phyloP scores from a whole-genome alignment of 768 basidiomycete genomes.

The Hebeloma cylindrosporum region DNA sequence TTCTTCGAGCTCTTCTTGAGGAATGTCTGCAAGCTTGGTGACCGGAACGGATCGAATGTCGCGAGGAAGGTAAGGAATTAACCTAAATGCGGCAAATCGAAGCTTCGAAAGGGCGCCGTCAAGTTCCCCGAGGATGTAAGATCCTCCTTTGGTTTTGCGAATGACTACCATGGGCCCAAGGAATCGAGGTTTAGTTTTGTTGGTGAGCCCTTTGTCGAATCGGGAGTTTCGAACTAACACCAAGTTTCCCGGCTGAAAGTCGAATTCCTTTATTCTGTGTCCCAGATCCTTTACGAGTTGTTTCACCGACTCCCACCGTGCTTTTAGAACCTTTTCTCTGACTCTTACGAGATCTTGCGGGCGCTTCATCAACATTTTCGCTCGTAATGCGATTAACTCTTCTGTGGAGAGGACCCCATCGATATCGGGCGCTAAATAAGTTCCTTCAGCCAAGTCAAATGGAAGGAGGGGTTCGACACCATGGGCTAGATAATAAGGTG shows the following conservation, averaged over 20 bases:
- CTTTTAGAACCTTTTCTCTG: slow-evolving; percentile 4
- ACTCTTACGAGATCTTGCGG: slow-evolving; percentile 10
- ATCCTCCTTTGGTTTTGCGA: slow-evolving; percentile 24
- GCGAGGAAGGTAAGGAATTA: slow-evolving; percentile 28
- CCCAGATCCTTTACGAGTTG: slow-evolving; percentile 25
- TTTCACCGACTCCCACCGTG: slow-evolving; percentile 22
- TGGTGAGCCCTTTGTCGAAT: slow-evolving; percentile 27
- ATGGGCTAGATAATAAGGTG: slow-evolving; percentile 34
- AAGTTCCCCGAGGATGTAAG: slow-evolving; percentile 31
- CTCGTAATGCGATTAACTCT: slow-evolving; percentile 14
- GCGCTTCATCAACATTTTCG: slow-evolving; percentile 15
- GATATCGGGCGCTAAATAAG: slow-evolving; percentile 9
- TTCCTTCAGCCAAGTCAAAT: slow-evolving; percentile 18
- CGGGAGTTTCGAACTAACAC: slow-evolving; percentile 36
- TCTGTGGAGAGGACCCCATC: slow-evolving; percentile 3
- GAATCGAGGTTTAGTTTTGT: slow-evolving; percentile 35
- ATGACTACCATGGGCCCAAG: slow-evolving; percentile 39
- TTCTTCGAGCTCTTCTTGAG: not conserved
- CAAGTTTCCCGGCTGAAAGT: slow-evolving; percentile 30
- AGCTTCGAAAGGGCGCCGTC: slow-evolving; percentile 28
- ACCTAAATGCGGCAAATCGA: slow-evolving; percentile 23
- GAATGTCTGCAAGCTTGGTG: slow-evolving; percentile 2
- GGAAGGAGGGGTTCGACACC: slow-evolving; percentile 32
- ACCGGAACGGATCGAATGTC: slow-evolving; percentile 10
- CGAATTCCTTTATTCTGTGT: slow-evolving; percentile 17